Percentiles rank a stretch among this genome's conserved stretches.
Evolutionary conservation across 2,329 filamentous ascomycete genomes (phyloP).

Genomic region (Didymosphaeria variabile): DNA sequence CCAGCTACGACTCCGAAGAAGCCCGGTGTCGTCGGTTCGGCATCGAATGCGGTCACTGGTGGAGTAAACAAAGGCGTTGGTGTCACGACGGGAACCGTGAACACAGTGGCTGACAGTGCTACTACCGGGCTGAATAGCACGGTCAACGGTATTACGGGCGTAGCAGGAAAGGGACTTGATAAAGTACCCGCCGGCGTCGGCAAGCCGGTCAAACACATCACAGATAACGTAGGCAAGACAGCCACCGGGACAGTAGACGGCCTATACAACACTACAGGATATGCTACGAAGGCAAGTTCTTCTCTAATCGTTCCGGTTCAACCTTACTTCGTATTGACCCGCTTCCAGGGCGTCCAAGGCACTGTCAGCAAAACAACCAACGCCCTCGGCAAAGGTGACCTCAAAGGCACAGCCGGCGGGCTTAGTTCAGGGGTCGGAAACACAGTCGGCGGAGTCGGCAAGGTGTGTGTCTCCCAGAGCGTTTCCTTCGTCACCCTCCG

Average conservation of each 20-base stretch:
- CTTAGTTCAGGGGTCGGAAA: slow-evolving; percentile 51
- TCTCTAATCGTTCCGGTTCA: too few species aligned
- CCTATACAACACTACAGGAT: slow-evolving; percentile 52
- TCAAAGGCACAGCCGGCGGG: slow-evolving; percentile 50
- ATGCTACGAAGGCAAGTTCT: slow-evolving; percentile 42
- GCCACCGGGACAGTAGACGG: slow-evolving; percentile 51
- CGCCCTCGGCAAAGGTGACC: slow-evolving; percentile 54
- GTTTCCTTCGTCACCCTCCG: background rate
- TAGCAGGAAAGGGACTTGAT: slow-evolving; percentile 49
- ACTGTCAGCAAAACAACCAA: slow-evolving; percentile 56
- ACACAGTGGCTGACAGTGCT: slow-evolving; percentile 49
- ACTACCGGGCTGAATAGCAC: slow-evolving; percentile 48
- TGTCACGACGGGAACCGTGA: slow-evolving; percentile 45
- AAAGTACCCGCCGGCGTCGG: slow-evolving; percentile 45
- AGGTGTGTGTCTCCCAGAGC: slow-evolving; percentile 29
- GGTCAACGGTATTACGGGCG: slow-evolving; percentile 49
- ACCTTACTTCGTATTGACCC: background rate
- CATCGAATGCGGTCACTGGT: slow-evolving; percentile 44
- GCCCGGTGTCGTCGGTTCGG: slow-evolving; percentile 46
- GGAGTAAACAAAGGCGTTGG: slow-evolving; percentile 49
- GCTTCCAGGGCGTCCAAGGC: slow-evolving; percentile 46
- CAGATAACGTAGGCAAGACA: slow-evolving; percentile 53
- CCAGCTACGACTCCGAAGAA: slow-evolving; percentile 43
- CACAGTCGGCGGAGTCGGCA: slow-evolving; percentile 46
- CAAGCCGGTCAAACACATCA: slow-evolving; percentile 52